Percentiles rank a stretch among this genome's conserved stretches.
Evolutionary conservation across 2,329 filamentous ascomycete species (phyloP).

Genomic region (Leptographium flavum): DNA sequence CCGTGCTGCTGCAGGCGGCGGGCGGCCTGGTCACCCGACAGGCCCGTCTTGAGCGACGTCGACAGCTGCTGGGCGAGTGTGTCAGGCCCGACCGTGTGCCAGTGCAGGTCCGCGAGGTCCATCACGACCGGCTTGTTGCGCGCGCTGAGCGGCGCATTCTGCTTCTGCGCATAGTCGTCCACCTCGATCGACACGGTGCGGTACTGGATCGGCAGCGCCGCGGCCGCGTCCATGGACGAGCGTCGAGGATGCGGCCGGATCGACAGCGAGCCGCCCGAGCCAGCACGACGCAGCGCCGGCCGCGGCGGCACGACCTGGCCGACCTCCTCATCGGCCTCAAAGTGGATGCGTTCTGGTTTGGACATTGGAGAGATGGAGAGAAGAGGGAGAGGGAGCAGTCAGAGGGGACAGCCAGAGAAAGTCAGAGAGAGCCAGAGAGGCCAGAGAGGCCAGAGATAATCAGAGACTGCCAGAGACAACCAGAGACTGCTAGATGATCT

Average conservation of each 20-base stretch:
- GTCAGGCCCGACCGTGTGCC: slow-evolving; percentile 46
- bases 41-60: slow-evolving; percentile 39
- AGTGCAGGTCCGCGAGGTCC: slow-evolving; percentile 51
- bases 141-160: slow-evolving; percentile 30
- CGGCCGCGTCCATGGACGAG: slow-evolving; percentile 24
- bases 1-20: slow-evolving; percentile 46
- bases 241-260: slow-evolving; percentile 12
- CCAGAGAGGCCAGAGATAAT: no score
- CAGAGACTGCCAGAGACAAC: no score
- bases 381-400: background rate
- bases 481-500: no score
- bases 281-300: slow-evolving; percentile 3
- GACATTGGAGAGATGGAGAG: background rate
- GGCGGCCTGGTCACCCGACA: slow-evolving; percentile 43
- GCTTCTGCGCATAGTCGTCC: slow-evolving; percentile 32
- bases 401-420: background rate
- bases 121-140: slow-evolving; percentile 8
- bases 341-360: slow-evolving; percentile 5
- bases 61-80: slow-evolving; percentile 46
- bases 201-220: slow-evolving; percentile 37
- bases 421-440: background rate
- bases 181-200: slow-evolving; percentile 42
- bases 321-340: slow-evolving; percentile 6
- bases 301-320: background rate
- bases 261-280: slow-evolving; percentile 8